phyloP scores from a whole-genome alignment of 805 yeast genomes.

The Millerozyma acaciae region DNA sequence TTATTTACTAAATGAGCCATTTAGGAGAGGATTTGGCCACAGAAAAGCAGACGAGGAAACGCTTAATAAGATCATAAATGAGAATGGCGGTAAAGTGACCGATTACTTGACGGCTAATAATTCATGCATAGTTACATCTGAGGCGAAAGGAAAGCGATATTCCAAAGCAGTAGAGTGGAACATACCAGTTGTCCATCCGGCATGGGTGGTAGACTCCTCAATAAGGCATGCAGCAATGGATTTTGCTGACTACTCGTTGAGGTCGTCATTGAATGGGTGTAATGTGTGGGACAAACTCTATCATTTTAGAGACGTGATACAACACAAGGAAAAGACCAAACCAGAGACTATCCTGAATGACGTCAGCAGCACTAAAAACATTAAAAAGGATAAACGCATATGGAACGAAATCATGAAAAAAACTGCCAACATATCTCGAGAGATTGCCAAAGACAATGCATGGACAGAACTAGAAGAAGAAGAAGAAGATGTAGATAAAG shows the following conservation, averaged over 20 bases:
- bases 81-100: slow-evolving; percentile 49
- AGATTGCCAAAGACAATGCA: slow-evolving; percentile 16
- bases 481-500: slow-evolving; percentile 14
- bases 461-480: no score
- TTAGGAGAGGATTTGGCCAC: slow-evolving; percentile 16
- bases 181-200: slow-evolving; percentile 49
- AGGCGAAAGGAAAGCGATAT: slow-evolving; percentile 48
- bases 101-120: slow-evolving; percentile 46
- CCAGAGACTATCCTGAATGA: no score
- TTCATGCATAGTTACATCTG: slow-evolving; percentile 47
- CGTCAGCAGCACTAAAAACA: no score
- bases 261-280: slow-evolving; percentile 24
- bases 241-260: slow-evolving; percentile 34
- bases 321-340: slow-evolving; percentile 1
- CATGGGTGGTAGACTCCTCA: slow-evolving; percentile 46
- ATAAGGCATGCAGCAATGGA: slow-evolving; percentile 42
- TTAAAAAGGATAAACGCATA: slow-evolving; percentile 24
- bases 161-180: slow-evolving; percentile 51
- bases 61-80: slow-evolving; percentile 31
- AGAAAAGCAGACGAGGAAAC: slow-evolving; percentile 16
- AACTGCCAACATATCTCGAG: slow-evolving; percentile 11
- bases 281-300: slow-evolving; percentile 32
- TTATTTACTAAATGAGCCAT: slow-evolving; percentile 15
- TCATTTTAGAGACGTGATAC: slow-evolving; percentile 6
- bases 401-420: slow-evolving; percentile 45